Evolutionary conservation across 805 yeast species (phyloP).

Genomic region (Ogataea paradorogensis): DNA sequence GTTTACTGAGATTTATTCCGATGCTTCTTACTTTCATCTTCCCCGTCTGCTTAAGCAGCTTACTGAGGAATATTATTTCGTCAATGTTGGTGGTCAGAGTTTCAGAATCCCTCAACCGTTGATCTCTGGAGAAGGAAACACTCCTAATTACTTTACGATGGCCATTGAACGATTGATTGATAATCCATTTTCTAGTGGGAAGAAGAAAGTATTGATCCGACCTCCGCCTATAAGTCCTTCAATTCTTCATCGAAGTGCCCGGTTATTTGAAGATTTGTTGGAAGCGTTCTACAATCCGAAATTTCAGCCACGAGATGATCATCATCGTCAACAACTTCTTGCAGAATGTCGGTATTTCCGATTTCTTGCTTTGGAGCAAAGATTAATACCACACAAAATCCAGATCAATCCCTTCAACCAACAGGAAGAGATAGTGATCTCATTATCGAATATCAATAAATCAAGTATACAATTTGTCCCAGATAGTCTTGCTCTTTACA

Average conservation of each 20-base stretch:
- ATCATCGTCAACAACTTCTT: slow-evolving; percentile 54
- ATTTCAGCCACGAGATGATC: slow-evolving; percentile 45
- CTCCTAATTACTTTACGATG: slow-evolving; percentile 73
- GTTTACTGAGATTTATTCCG: slow-evolving; percentile 61
- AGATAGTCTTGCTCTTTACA: slow-evolving; percentile 33
- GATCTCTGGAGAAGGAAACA: slow-evolving; percentile 60
- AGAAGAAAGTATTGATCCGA: slow-evolving; percentile 48
- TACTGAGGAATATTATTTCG: slow-evolving; percentile 52
- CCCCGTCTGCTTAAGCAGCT: slow-evolving; percentile 51
- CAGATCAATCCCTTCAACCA: slow-evolving; percentile 48
- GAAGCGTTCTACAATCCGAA: slow-evolving; percentile 54
- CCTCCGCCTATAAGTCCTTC: slow-evolving; percentile 77
- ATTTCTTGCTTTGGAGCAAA: slow-evolving; percentile 71
- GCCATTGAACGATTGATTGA: slow-evolving; percentile 51
- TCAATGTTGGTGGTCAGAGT: slow-evolving; percentile 54
- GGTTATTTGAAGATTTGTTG: slow-evolving; percentile 53
- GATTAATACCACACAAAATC: slow-evolving; percentile 52
- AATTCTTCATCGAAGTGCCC: slow-evolving; percentile 49
- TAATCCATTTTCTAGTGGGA: slow-evolving; percentile 41
- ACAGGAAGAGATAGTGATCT: slow-evolving; percentile 55
- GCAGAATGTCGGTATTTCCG: slow-evolving; percentile 77
- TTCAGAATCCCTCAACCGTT: slow-evolving; percentile 59
- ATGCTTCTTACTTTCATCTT: slow-evolving; percentile 69
- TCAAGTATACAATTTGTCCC: slow-evolving; percentile 32
- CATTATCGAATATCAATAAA: slow-evolving; percentile 43